A percentile compares a stretch with the other conserved stretches of the same genome.
Evolutionary conservation across 2,329 filamentous ascomycete species (phyloP).

Genomic region (Epichloe amarillans): DNA sequence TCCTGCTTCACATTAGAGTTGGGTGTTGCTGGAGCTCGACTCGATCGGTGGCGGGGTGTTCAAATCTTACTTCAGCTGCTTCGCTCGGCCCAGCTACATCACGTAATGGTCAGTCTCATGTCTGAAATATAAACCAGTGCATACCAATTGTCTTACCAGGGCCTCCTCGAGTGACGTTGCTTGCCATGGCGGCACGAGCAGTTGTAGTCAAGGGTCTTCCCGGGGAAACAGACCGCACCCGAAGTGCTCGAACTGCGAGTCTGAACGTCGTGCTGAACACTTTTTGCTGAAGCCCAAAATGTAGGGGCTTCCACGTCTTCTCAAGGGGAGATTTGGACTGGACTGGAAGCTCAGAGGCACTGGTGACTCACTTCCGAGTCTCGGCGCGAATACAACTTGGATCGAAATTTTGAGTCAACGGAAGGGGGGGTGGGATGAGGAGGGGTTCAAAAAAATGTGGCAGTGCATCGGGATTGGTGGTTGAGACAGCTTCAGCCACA

Average conservation of each 20-base stretch:
- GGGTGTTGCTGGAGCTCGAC: constrained; percentile 26
- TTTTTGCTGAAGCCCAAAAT: constrained; percentile 23
- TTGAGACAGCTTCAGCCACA: constrained; percentile 7
- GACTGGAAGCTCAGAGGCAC: neutral
- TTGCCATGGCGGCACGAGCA: constrained; percentile 42
- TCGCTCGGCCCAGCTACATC: constrained; percentile 29
- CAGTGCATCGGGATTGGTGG: constrained; percentile 6
- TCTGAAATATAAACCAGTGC: neutral
- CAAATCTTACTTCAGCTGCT: constrained; percentile 23
- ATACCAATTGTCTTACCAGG: constrained; percentile 16
- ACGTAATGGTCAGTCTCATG: constrained; percentile 11
- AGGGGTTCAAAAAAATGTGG: constrained; percentile 9
- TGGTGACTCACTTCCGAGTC: constrained; percentile 3
- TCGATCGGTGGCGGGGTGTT: constrained; percentile 23
- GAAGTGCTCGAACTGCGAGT: constrained; percentile 40
- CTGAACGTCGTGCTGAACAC: constrained; percentile 32
- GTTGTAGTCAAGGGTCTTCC: constrained; percentile 26
- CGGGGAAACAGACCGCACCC: constrained; percentile 42
- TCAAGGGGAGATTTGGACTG: constrained; percentile 6
- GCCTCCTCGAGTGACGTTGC: constrained; percentile 38
- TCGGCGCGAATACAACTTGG: neutral
- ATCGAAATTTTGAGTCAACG: constrained; percentile 7
- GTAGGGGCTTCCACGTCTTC: constrained; percentile 20
- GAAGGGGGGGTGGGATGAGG: constrained; percentile 2
- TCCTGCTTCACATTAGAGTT: constrained; percentile 17